Evolutionary conservation across 306 rosid species (phyloP), one percentile per base, ranked within the genome.

Genomic region (Medicago truncatula): DNA sequence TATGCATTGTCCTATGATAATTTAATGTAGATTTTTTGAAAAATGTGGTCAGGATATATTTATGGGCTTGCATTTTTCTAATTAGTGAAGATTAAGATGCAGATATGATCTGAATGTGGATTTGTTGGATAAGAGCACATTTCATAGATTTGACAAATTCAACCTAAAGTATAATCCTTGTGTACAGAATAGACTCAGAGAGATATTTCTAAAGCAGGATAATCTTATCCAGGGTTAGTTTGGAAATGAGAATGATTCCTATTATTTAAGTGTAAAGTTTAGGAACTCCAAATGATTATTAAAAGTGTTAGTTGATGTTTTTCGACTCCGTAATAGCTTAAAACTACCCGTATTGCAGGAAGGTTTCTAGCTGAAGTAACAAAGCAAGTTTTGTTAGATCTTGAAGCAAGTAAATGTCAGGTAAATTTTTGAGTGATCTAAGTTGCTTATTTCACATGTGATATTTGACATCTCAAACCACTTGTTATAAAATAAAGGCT

Each of bases 131-230:
- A 92, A 92, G 86, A 92, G 90, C 76, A 92, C 98, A 58, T 92
- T 92, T 68, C 98, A 92, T 80, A 91, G 98, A 75, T 92, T 92
- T 85, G 98, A 92, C 87, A 92, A 92, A 65, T 92, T 92, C 91
- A 92, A 92, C 87, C 86, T 92, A 3, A 92, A 92, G 89, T 92
- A 92, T 82, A 92, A 92, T 85, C 98, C 98, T 46, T 92, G 96
- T 83, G 98, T 96, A 68, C 98, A 92, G 84, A 92, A 96, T 77
- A 87, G 98, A 85, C 96, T 92, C 40, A 83, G 98, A 79, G 98
- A 92, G 86, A 92, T 92, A 84, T 92, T 92, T 82, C 81, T 92
- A 78, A 92, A 92, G 87, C 98, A 92, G 84, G 98, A 92, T 83
- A 92, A 92, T 80, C 96, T 92, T 81, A 92, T 92, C 78, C 98